Base-by-base conservation (phyloP, 495 filamentous ascomycete species). In the Penicillium diatomitis region DNA sequence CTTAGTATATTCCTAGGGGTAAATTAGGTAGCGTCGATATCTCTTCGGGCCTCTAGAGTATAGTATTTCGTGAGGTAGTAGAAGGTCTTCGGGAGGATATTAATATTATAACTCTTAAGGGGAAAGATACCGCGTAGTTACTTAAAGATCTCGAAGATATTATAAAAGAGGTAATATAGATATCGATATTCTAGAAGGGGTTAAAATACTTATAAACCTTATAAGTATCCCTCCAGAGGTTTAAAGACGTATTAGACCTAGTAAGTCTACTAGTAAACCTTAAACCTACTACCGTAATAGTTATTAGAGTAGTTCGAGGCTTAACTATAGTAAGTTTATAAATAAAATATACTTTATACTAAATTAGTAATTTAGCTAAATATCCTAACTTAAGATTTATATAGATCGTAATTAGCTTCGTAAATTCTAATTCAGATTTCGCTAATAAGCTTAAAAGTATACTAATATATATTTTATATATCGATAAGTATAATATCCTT, bases 181-280 rank as follows among this genome's bases (percentile, higher is more conserved):
- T 37, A 38, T 38, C 44, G 36, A 27, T 10, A 6, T 46, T 46
- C 28, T 8, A 37, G 8, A 46, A 28, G 20, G 44, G 44, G 1
- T 8, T 46, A 35, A 0, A 12, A 8, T 3, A 8, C 1, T 8
- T 46, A 6, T 35, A 8, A 6, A 4, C 33, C 0, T 4, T 46
- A 31, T 1, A 46, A 30, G 8, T 4, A 39, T 50, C 54, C 27
- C 50, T 57, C 12, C 42, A 53, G 12, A 57, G 2, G 28, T 50
- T 57, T 41, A 57, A 57, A 44, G 31, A 44, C 42, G 50, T 47
- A 41, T 47, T 57, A 11, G 54, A 57, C 31, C 36, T 57, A n/a
- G 50, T 50, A 9, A 57, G 54, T 47, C 54, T 35, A 30, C 44
- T 46, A 27, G 44, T 28, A 46, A 38, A 30, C 4, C 12, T 46